phyloP scores from a whole-genome alignment of 1,139 yeast genomes.

The Magnusiomyces fungicola region DNA sequence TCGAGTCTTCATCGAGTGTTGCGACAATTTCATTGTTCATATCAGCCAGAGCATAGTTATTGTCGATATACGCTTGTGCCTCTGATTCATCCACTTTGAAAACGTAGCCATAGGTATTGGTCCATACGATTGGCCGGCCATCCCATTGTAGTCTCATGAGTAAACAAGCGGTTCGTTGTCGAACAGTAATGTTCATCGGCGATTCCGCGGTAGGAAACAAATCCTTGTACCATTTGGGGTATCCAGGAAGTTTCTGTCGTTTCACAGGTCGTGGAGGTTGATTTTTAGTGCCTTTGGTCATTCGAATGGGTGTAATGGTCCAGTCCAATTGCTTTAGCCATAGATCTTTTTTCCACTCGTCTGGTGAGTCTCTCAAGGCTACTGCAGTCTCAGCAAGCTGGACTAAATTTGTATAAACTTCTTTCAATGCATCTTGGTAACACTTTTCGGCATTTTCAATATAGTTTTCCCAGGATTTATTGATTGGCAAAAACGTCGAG shows the following conservation, averaged over 20 bases:
- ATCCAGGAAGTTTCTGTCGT: conserved; percentile 78
- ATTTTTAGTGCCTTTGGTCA: conserved; percentile 70
- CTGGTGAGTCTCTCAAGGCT: conserved; percentile 31
- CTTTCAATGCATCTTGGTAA: conserved; percentile 51
- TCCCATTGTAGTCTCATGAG: conserved; percentile 81
- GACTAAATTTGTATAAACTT: conserved; percentile 53
- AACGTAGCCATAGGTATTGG: conserved; percentile 80
- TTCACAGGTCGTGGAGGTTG: conserved; percentile 38
- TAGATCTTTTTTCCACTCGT: conserved; percentile 48
- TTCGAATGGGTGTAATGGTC: conserved; percentile 54
- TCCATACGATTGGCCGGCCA: conserved; percentile 74
- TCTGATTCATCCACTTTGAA: conserved; percentile 48
- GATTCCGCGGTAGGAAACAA: conserved; percentile 46
- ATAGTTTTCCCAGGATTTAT: conserved; percentile 65
- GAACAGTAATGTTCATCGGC: conserved; percentile 53
- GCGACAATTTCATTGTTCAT: conserved; percentile 31
- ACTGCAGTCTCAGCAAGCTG: conserved; percentile 57
- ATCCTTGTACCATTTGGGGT: conserved; percentile 89
- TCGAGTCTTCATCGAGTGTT: conserved; percentile 21
- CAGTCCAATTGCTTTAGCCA: conserved; percentile 91
- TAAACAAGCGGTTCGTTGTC: conserved; percentile 71
- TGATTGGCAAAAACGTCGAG: conserved; percentile 74
- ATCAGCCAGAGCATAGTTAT: conserved; percentile 46
- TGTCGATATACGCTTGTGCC: conserved; percentile 38
- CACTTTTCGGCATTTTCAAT: conserved; percentile 58